Base-by-base conservation (phyloP, 2,329 filamentous ascomycete genomes). In the Fusarium citri region DNA sequence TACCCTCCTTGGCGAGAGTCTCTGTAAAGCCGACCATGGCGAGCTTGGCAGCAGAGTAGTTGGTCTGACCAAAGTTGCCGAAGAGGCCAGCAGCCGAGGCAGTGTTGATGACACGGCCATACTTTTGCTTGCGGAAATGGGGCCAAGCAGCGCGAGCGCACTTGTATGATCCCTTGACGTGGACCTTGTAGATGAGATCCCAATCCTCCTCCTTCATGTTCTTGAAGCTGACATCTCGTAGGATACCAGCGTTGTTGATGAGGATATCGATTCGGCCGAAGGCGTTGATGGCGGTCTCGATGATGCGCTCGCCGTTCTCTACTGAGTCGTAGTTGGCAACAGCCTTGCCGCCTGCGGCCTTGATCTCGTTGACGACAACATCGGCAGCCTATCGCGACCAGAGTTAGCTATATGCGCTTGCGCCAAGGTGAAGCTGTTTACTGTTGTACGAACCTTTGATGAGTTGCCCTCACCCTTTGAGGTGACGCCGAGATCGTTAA, bases 101-200 rank as follows among this genome's bases (percentile, higher is more conserved):
- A 25, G 96, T 98, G 87, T 97, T 98, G 84, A 99, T 97, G 73
- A 99, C 87, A 76, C 96, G 90, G 69, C 96, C 96, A 80, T 93
- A 99, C 89, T 98, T 98, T 84, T 99, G 96, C 85, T 98, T 98
- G 78, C 95, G 89, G 88, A 99, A 98, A 83, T 98, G 87, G 64
- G 95, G 94, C 95, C 96, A 99, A 55, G 96, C 96, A 69, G 96
- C 96, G 81, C 90, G 91, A 66, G 96, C 88, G 81, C 93, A 97
- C 89, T 97, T 98, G 88, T 97, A 99, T 77, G 94, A 91, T 75
- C 96, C 96, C 78, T 90, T 92, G 76, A 98, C 90, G 82, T 99
- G 95, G 61, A 98, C 95, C 80, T 90, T 91, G 82, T 95, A 93
- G 79, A 98, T 92, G 74, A 98, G 84, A 79, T 99, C 95, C 96